These are phyloP conservation scores for Lophiotrema nucula DNA, from an alignment of 495 filamentous ascomycete species.

Conservation along the genomic window DNA sequence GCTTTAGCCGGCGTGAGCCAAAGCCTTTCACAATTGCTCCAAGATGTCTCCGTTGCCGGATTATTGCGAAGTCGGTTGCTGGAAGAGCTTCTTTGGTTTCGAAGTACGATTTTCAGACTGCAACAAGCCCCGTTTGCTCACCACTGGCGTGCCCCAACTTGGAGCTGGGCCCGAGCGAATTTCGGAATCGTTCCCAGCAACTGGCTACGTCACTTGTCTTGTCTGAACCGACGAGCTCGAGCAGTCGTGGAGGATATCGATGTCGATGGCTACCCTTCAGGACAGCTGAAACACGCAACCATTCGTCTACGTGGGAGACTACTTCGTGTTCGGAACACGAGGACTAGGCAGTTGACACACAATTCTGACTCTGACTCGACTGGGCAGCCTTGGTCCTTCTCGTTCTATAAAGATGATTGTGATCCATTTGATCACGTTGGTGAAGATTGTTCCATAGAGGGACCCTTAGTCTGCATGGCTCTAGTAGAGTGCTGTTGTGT, in stretches of 20 bases:
- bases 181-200: not conserved
- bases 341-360: too few relatives aligned
- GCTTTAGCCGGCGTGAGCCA: conserved; percentile 3
- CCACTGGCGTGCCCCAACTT: not conserved
- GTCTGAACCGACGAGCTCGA: not conserved
- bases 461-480: too few relatives aligned
- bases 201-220: too few relatives aligned
- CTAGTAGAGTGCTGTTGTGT: too few relatives aligned
- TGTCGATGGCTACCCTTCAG: too few relatives aligned
- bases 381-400: too few relatives aligned
- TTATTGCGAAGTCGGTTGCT: not conserved
- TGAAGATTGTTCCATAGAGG: too few relatives aligned
- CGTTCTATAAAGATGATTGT: too few relatives aligned
- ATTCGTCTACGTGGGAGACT: not conserved
- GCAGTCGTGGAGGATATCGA: not conserved
- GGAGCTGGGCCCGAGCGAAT: conserved; percentile 3
- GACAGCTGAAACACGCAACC: too few relatives aligned
- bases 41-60: not conserved
- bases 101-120: not conserved
- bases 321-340: not conserved
- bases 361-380: too few relatives aligned
- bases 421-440: too few relatives aligned
- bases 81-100: conserved; percentile 2
- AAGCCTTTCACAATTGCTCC: not conserved
- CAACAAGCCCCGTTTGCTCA: not conserved